A percentile compares a stretch with the other conserved stretches of the same genome.
Evolutionary conservation across 257 asterid genomes (phyloP).

Genomic region (Vinca minor): DNA sequence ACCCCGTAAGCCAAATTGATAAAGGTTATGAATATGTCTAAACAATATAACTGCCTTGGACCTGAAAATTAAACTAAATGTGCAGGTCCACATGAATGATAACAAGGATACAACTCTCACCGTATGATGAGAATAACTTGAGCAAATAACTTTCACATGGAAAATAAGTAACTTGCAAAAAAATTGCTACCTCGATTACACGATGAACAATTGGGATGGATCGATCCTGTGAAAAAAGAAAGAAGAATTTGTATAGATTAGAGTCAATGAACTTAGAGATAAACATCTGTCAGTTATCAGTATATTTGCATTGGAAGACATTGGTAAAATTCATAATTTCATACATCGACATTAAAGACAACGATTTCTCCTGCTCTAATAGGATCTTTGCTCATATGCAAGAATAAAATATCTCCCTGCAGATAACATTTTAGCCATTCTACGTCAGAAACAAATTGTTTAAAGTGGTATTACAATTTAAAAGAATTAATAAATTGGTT

Average conservation of each 20-base stretch:
- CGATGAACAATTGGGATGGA: constrained; percentile 79
- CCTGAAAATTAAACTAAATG: neutral
- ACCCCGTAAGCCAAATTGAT: neutral
- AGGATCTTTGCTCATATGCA: constrained; percentile 28
- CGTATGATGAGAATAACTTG: neutral
- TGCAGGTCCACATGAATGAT: neutral
- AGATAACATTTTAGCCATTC: neutral
- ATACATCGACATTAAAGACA: constrained; percentile 30
- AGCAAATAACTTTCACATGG: neutral
- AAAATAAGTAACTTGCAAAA: neutral
- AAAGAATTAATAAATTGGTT: neutral
- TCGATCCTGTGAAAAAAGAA: constrained; percentile 33
- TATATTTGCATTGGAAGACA: neutral
- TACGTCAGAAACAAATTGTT: neutral
- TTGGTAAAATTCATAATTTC: neutral
- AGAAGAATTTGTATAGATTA: neutral
- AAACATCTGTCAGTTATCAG: neutral
- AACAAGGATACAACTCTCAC: neutral
- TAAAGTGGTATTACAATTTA: neutral
- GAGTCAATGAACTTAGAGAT: neutral
- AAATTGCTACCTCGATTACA: constrained; percentile 46
- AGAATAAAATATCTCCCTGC: constrained; percentile 36
- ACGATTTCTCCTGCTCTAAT: constrained; percentile 31
- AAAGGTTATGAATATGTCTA: neutral
- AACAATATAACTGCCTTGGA: neutral